Evolutionary conservation across 306 rosid species (phyloP).

Genomic region (Quercus cerris): DNA sequence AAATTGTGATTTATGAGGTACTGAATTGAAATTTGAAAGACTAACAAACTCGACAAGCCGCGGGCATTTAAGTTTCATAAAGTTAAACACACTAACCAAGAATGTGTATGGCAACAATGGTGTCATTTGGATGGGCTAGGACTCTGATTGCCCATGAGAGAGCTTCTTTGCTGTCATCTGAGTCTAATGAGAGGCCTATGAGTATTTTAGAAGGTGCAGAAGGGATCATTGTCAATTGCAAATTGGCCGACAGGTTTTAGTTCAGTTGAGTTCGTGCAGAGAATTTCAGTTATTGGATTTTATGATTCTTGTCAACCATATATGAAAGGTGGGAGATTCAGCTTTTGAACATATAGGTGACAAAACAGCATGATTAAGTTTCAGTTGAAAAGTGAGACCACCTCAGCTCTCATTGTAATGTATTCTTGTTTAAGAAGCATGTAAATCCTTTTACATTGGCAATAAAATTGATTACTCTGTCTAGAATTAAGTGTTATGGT

Average conservation of each 20-base stretch:
- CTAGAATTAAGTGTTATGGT: conserved; percentile 69
- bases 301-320: conserved; percentile 30
- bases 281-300: conserved; percentile 21
- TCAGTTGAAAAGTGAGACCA: conserved; percentile 74
- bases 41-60: not conserved
- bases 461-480: conserved; percentile 26
- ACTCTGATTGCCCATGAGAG: conserved; percentile 70
- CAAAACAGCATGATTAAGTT: conserved; percentile 55
- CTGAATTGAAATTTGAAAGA: not conserved
- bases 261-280: conserved; percentile 1
- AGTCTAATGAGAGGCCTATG: conserved; percentile 67
- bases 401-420: conserved; percentile 43
- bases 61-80: not conserved
- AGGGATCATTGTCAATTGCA: conserved; percentile 35
- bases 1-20: too few relatives aligned
- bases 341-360: conserved; percentile 44
- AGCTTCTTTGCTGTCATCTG: conserved; percentile 61
- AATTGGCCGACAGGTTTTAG: conserved; percentile 9
- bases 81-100: conserved; percentile 58
- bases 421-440: conserved; percentile 90
- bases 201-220: conserved; percentile 58
- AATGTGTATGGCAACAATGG: conserved; percentile 73
- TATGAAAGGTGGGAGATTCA: conserved; percentile 17
- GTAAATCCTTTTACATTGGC: conserved; percentile 35
- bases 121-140: conserved; percentile 77